Evolutionary conservation across 139 green algal genomes (phyloP).

Genomic region (Volvox reticuliferus): DNA sequence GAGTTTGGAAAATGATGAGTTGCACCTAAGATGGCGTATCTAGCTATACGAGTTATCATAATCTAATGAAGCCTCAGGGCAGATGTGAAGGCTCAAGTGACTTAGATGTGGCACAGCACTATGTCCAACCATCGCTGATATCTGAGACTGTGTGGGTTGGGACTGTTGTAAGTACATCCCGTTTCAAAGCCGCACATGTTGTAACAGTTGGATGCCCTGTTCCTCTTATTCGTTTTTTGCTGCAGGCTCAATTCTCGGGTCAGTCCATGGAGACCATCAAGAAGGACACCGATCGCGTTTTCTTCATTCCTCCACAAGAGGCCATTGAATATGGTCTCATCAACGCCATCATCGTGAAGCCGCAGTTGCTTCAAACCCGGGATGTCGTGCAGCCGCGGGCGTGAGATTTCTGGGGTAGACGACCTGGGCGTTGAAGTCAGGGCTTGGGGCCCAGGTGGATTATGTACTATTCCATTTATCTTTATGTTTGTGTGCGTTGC

Average conservation of each 20-base stretch:
- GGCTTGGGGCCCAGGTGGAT: background rate
- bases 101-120: too few species aligned
- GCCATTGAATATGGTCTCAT: conserved; percentile 98
- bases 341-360: conserved; percentile 88
- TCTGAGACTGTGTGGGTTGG: too few species aligned
- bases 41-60: too few species aligned
- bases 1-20: too few species aligned
- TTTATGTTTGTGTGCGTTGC: background rate
- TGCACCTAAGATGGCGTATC: too few species aligned
- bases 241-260: conserved; percentile 94
- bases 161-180: too few species aligned
- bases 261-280: conserved; percentile 97
- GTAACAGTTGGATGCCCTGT: too few species aligned
- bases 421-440: background rate
- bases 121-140: too few species aligned
- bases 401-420: background rate
- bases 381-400: conserved; percentile 41
- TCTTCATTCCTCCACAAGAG: conserved; percentile 98
- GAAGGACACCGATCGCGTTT: conserved; percentile 97
- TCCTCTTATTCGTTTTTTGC: background rate
- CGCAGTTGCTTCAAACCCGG: conserved; percentile 62
- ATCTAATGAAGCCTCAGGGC: too few species aligned
- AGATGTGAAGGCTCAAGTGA: too few species aligned
- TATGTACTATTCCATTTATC: background rate
- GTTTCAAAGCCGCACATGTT: too few species aligned